Evolutionary conservation across 2,329 filamentous ascomycete genomes (phyloP).

Genomic region (Colletotrichum siamense): DNA sequence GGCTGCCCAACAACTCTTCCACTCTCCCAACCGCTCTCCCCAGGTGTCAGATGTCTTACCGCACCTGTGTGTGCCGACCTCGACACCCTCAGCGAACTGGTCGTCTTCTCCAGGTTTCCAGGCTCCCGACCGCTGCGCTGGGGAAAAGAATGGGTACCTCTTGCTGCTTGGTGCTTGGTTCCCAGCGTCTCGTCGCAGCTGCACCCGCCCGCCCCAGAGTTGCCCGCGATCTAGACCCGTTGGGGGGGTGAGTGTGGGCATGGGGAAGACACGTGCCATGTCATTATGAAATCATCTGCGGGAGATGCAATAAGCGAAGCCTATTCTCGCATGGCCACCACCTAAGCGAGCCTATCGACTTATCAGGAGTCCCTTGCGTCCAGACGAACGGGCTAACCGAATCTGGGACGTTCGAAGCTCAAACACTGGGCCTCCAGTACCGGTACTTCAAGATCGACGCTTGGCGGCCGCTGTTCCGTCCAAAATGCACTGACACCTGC

Average conservation of each 20-base stretch:
- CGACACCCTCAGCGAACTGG: constrained; percentile 4
- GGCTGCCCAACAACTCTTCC: constrained; percentile 1
- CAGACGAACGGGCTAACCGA: background rate
- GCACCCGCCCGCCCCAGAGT: background rate
- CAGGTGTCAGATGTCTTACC: constrained; percentile 14
- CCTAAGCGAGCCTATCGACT: background rate
- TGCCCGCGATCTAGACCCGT: constrained; percentile 3
- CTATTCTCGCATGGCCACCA: background rate
- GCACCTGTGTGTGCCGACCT: background rate
- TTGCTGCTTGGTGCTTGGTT: background rate
- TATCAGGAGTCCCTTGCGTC: background rate
- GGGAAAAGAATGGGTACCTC: background rate
- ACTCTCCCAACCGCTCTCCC: background rate
- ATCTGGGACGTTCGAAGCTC: background rate
- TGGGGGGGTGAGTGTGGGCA: background rate
- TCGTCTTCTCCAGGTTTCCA: background rate
- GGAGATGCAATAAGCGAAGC: background rate
- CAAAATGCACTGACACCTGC: background rate
- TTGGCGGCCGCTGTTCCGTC: background rate
- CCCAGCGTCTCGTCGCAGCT: background rate
- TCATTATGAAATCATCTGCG: constrained; percentile 3
- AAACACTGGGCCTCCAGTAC: background rate
- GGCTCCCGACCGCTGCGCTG: background rate
- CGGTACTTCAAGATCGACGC: constrained; percentile 9
- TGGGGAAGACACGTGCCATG: constrained; percentile 9